Percentiles rank a stretch among this genome's conserved stretches.
Conservation (phyloP, 2,329 filamentous ascomycete species). For the Apiospora malaysiana region DNA sequence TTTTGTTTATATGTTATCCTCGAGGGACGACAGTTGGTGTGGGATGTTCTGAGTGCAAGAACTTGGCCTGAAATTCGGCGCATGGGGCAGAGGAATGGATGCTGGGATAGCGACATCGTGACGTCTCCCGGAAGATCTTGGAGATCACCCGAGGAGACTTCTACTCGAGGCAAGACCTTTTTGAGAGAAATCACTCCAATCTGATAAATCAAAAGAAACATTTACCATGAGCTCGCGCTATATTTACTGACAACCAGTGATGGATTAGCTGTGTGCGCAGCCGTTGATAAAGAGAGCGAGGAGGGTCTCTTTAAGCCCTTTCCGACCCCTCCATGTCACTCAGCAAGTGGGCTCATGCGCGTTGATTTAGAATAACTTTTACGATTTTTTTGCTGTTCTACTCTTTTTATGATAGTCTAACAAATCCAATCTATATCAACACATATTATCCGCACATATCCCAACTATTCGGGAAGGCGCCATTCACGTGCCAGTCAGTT, state of each 20-base stretch:
- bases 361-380: background rate
- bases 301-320: background rate
- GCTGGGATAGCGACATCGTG: constrained; percentile 7
- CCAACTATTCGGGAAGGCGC: constrained; percentile 34
- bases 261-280: background rate
- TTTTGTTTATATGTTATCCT: constrained; percentile 6
- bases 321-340: background rate
- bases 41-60: constrained; percentile 7
- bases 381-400: background rate
- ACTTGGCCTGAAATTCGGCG: background rate
- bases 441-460: constrained; percentile 27
- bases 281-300: background rate
- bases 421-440: background rate
- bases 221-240: background rate
- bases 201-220: constrained; percentile 26
- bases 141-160: constrained; percentile 29
- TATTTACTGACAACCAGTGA: background rate
- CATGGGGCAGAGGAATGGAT: background rate
- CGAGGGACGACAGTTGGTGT: constrained; percentile 3
- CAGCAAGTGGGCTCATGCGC: background rate
- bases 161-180: constrained; percentile 32
- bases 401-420: background rate
- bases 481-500: constrained; percentile 39
- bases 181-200: constrained; percentile 36
- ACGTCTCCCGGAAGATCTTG: constrained; percentile 22